Conservation (phyloP, 192 early-diverging fungal genomes). For the Coemansia sp. region DNA sequence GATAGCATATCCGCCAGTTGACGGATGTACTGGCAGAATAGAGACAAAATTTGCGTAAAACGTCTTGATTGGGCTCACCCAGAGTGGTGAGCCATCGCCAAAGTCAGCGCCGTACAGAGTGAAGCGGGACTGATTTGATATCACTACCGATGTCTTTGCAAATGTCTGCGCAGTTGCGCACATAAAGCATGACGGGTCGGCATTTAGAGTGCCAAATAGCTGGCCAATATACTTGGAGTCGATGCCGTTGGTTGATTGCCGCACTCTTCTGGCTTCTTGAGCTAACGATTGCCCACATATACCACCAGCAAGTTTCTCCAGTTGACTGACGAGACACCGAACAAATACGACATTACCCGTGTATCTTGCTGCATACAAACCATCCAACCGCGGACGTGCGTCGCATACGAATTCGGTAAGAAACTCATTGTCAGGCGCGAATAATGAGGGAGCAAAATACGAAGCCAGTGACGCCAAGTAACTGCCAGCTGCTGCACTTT, state of each 20-base stretch:
- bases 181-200: not conserved
- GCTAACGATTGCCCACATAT: constrained; percentile 9
- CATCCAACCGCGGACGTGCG: constrained; percentile 15
- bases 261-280: not conserved
- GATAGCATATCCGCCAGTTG: constrained; percentile 10
- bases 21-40: constrained; percentile 1
- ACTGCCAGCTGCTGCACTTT: not conserved
- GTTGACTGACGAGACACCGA: not conserved
- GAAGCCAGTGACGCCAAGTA: not conserved
- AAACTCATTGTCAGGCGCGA: not conserved
- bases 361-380: not conserved
- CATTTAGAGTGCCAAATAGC: not conserved
- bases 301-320: not conserved
- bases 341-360: not conserved
- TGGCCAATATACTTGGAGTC: not conserved
- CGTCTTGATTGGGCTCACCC: constrained; percentile 11
- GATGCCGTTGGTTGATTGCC: not conserved
- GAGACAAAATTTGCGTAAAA: constrained; percentile 10
- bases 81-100: constrained; percentile 20
- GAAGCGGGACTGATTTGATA: constrained; percentile 27
- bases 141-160: not conserved
- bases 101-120: constrained; percentile 20
- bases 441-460: not conserved
- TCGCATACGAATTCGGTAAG: constrained; percentile 4
- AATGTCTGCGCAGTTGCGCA: constrained; percentile 6